Evolutionary conservation across 441 rosid genomes (phyloP).

Genomic region (Manihot esculenta): DNA sequence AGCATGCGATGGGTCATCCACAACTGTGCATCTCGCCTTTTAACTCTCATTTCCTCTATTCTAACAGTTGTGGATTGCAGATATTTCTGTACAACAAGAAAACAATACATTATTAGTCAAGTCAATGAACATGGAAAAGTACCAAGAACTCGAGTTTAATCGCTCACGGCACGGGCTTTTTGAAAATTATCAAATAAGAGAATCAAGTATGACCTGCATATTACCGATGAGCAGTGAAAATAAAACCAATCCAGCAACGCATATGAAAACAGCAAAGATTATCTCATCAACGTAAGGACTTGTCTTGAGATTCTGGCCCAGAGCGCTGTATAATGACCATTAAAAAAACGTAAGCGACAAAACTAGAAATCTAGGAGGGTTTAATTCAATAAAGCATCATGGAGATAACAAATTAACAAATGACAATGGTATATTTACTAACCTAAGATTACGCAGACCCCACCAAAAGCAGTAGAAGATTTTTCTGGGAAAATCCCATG

Average conservation of each 20-base stretch:
- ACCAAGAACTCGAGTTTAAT: too few species aligned
- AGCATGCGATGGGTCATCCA: slow-evolving; percentile 77
- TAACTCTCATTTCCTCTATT: slow-evolving; percentile 71
- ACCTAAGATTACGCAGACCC: slow-evolving; percentile 93
- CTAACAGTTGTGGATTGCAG: slow-evolving; percentile 58
- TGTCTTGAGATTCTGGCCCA: slow-evolving; percentile 65
- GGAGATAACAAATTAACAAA: neutral
- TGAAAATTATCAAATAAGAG: neutral
- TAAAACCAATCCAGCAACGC: slow-evolving; percentile 62
- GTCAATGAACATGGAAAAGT: too few species aligned
- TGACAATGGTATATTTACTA: slow-evolving; percentile 17
- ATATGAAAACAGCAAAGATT: slow-evolving; percentile 50
- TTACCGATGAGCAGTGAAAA: slow-evolving; percentile 76
- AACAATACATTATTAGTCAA: neutral
- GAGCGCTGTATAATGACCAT: slow-evolving; percentile 39
- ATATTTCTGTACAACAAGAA: slow-evolving; percentile 43
- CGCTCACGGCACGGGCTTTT: neutral
- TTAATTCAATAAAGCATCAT: neutral
- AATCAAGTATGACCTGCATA: slow-evolving; percentile 60
- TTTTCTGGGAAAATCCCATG: slow-evolving; percentile 49
- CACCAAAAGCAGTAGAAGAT: slow-evolving; percentile 92
- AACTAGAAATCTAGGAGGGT: too few species aligned
- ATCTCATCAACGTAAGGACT: slow-evolving; percentile 53
- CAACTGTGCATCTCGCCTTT: slow-evolving; percentile 53
- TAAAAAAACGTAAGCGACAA: too few species aligned